Base-by-base conservation (phyloP, 2,329 filamentous ascomycete genomes). In the Parafenestella ontariensis region DNA sequence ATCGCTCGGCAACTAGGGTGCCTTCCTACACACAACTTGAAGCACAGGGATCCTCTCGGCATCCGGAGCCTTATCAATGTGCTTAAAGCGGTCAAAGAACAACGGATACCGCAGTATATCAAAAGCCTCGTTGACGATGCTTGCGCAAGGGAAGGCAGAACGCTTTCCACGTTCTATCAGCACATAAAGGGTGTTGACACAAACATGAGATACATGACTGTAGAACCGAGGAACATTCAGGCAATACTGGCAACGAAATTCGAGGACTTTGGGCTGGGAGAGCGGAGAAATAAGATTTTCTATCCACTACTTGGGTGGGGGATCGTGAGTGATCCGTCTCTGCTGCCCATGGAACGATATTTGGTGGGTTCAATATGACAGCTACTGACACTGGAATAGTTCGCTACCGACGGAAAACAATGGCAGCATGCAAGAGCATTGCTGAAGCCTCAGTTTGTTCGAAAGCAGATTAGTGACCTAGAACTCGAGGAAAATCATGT, bases 11-110 rank as follows among this genome's bases (percentile, higher is more conserved):
- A 54, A 34, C 56, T 70, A 8, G 80, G 81, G 17, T 84, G 83
- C 62, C 69, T 80, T 36, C 74, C 75, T 2, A 70, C 77, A 2
- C 61, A 73, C n/a, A n/a, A n/a, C n/a, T 15, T 57, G 66, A 7
- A 48, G 56, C 20, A 81, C 77, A 56, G 77, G 79, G 76, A 77
- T 2, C 62, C 85, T 42, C 68, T 86, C 1, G 85, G 85, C 4
- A 61, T 82, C n/a, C 79, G 82, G 59, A 68, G 79, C 44, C 74
- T 84, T 53, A 46, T 65, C 28, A 56, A 69, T 18, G 75, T 79
- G 26, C 40, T 79, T 6, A 70, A 70, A 9, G 75, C 78, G 1
- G 54, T 78, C 33, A 78, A 74, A 15, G 53, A 64, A 20, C 69
- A 69, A 37, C 48, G 67, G 11, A 26, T 68, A 0, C 68, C 78